A percentile compares a stretch with the other conserved stretches of the same genome.
Evolutionary conservation across 2,329 filamentous ascomycete genomes (phyloP).

Genomic region (Colletotrichum endophyticum): DNA sequence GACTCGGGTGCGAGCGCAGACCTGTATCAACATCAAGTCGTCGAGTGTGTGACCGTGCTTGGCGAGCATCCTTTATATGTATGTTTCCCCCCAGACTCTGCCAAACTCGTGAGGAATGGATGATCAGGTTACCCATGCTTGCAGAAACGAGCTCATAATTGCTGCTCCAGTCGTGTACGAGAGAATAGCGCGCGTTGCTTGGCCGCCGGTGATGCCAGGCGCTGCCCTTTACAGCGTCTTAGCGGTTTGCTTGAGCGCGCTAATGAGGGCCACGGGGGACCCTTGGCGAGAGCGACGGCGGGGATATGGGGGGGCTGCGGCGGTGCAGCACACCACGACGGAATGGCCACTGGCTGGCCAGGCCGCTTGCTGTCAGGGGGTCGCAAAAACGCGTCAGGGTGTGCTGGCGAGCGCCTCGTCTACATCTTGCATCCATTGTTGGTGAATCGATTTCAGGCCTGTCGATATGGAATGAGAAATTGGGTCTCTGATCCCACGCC

Average conservation of each 20-base stretch:
- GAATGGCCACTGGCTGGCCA: not conserved
- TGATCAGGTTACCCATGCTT: slow-evolving; percentile 13
- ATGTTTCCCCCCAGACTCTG: not conserved
- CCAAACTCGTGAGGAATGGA: not conserved
- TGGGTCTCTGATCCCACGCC: not conserved
- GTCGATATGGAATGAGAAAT: not conserved
- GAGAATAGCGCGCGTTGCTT: not conserved
- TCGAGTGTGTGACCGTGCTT: not conserved
- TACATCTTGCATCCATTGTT: not conserved
- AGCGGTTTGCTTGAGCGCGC: not conserved
- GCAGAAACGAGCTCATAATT: not conserved
- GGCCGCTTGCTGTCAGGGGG: not conserved
- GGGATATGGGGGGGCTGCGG: not conserved
- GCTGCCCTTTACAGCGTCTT: not conserved
- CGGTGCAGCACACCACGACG: not conserved
- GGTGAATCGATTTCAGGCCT: not conserved
- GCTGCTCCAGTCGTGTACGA: not conserved
- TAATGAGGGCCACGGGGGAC: not conserved
- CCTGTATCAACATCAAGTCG: too few species aligned
- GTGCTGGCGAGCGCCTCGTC: not conserved
- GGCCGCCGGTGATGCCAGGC: not conserved
- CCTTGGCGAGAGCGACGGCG: slow-evolving; percentile 5
- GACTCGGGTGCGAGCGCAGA: not conserved
- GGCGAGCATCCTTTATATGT: not conserved
- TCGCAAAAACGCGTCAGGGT: not conserved